phyloP scores from a whole-genome alignment of 1,139 yeast species.

The Magnusiomyces clavatus region DNA sequence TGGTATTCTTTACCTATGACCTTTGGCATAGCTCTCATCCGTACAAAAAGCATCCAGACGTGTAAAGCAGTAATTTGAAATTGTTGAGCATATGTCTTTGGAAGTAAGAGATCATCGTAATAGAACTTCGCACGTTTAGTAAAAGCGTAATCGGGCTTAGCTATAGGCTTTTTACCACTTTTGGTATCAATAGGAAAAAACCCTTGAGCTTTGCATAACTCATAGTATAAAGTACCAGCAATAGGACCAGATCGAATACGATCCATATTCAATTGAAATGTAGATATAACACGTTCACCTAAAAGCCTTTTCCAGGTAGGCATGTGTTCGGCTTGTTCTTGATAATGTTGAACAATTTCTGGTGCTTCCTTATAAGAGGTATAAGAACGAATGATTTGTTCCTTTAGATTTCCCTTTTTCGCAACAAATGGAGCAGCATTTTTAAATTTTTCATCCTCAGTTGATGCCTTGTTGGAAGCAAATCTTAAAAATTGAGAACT shows the following conservation, averaged over 20 bases:
- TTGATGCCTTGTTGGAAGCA: not conserved
- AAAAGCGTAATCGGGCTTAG: constrained; percentile 18
- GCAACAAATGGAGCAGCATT: constrained; percentile 13
- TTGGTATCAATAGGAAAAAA: constrained; percentile 51
- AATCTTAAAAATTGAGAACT: no score
- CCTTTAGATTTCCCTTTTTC: constrained; percentile 9
- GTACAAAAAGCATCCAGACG: constrained; percentile 85
- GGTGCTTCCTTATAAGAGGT: constrained; percentile 7
- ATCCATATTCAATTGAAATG: constrained; percentile 83
- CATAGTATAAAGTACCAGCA: constrained; percentile 83
- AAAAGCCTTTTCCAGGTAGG: constrained; percentile 62
- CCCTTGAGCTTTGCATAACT: constrained; percentile 80
- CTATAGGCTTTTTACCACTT: constrained; percentile 12
- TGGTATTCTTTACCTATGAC: constrained; percentile 85
- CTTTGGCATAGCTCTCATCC: constrained; percentile 95
- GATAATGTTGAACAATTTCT: constrained; percentile 8
- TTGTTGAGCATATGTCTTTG: constrained; percentile 88
- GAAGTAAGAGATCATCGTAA: constrained; percentile 73
- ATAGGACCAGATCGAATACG: constrained; percentile 86
- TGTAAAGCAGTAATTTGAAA: constrained; percentile 86
- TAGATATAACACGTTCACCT: constrained; percentile 62
- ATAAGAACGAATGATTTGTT: constrained; percentile 12
- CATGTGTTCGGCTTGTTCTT: constrained; percentile 28
- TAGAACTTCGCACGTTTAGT: constrained; percentile 31
- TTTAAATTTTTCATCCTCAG: not conserved